Percentiles rank a stretch among this genome's conserved stretches.
These are phyloP conservation scores for Hibiscus tridactylites DNA, from an alignment of 345 rosid species.

Conservation along the genomic window DNA sequence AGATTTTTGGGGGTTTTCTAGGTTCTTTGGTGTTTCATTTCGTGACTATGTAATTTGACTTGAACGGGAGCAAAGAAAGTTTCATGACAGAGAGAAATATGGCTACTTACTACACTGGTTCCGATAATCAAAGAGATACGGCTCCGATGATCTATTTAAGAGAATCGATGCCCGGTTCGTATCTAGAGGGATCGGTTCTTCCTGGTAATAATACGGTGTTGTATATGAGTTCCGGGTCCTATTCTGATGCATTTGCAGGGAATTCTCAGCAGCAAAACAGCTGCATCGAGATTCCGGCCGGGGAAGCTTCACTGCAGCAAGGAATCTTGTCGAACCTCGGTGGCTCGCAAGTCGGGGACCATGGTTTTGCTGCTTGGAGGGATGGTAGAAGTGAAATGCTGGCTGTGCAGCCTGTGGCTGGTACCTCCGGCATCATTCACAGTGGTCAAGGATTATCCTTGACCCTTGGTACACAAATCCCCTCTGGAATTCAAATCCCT, in stretches of 20 bases:
- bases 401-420: conserved; percentile 44
- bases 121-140: conserved; percentile 50
- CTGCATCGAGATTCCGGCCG: conserved; percentile 36
- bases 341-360: conserved; percentile 42
- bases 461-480: conserved; percentile 77
- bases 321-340: conserved; percentile 48
- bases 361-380: conserved; percentile 50
- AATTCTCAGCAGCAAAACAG: conserved; percentile 54
- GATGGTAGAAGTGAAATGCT: conserved; percentile 55
- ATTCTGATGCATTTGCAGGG: conserved; percentile 35
- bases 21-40: background rate
- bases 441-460: conserved; percentile 51
- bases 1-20: background rate
- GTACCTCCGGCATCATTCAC: conserved; percentile 34
- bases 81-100: conserved; percentile 21
- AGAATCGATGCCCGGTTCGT: conserved; percentile 37
- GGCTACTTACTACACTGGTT: conserved; percentile 54
- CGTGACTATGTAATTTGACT: conserved; percentile 6
- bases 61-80: conserved; percentile 9
- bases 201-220: conserved; percentile 45
- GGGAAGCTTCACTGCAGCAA: conserved; percentile 51
- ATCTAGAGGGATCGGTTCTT: conserved; percentile 37
- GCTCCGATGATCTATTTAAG: conserved; percentile 44
- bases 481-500: conserved; percentile 46
- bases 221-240: conserved; percentile 53